Evolutionary conservation across 352 stramenopile genomes (phyloP).

Genomic region (Globisporangium okanoganense): DNA sequence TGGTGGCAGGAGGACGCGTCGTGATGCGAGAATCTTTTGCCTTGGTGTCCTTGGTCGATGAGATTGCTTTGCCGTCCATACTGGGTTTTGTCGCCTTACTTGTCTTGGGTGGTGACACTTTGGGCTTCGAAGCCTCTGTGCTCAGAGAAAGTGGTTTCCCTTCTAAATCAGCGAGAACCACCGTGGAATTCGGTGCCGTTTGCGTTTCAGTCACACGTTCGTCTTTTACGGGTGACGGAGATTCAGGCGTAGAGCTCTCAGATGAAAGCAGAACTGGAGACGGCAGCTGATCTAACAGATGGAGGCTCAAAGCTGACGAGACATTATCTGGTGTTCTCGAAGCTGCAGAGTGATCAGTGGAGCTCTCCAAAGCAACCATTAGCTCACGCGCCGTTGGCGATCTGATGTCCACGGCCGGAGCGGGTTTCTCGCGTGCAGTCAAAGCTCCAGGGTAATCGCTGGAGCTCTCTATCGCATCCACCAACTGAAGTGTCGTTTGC

Average conservation of each 20-base stretch:
- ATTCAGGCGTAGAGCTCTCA: background rate
- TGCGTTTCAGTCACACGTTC: background rate
- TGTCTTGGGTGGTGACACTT: background rate
- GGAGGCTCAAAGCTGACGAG: background rate
- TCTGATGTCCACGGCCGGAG: background rate
- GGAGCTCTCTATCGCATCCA: background rate
- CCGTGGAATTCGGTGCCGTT: too few species aligned
- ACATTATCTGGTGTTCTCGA: background rate
- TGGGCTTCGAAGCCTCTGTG: background rate
- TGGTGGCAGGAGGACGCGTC: background rate
- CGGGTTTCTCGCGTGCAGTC: background rate
- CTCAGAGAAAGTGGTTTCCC: background rate
- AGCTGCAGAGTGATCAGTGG: background rate
- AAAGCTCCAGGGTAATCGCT: background rate
- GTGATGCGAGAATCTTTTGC: background rate
- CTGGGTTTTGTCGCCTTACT: background rate
- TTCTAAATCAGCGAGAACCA: background rate
- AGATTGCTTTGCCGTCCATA: background rate
- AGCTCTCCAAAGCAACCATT: background rate
- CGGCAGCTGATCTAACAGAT: background rate
- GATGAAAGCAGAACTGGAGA: background rate
- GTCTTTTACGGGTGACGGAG: background rate
- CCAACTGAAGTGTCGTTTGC: background rate
- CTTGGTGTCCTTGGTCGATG: background rate
- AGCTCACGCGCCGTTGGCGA: background rate